phyloP scores from a whole-genome alignment of 2,329 filamentous ascomycete genomes.

The Xylogone sp. region DNA sequence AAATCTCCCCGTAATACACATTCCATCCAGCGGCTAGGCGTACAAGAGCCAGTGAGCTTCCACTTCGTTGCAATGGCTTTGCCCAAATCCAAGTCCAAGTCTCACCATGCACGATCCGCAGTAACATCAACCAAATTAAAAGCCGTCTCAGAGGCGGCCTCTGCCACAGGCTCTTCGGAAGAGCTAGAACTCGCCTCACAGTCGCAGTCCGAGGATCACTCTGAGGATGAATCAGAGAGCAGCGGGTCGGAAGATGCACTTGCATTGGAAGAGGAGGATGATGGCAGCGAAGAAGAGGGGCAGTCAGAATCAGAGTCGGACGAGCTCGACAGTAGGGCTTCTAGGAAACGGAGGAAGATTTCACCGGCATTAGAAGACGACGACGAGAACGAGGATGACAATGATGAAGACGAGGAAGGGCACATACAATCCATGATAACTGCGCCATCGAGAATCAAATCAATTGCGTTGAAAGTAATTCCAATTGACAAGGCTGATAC shows the following conservation, averaged over 20 bases:
- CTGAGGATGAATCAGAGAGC: background rate
- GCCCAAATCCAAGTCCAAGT: background rate
- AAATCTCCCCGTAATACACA: background rate
- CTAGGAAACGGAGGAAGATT: slow-evolving; percentile 27
- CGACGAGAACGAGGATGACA: slow-evolving; percentile 1
- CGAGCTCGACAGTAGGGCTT: slow-evolving; percentile 24
- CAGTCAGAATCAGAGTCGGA: slow-evolving; percentile 23
- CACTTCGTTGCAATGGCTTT: background rate
- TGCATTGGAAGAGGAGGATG: background rate
- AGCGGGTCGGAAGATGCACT: background rate
- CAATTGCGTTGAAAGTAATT: slow-evolving; percentile 8
- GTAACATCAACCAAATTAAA: background rate
- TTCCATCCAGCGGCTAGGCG: background rate
- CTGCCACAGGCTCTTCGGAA: background rate
- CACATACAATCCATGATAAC: slow-evolving; percentile 12
- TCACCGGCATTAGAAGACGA: slow-evolving; percentile 14
- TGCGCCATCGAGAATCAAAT: slow-evolving; percentile 26
- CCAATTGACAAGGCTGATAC: slow-evolving; percentile 1
- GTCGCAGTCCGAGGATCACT: background rate
- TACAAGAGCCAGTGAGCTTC: background rate
- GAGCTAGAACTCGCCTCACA: background rate
- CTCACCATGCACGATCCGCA: background rate
- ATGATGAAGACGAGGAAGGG: background rate
- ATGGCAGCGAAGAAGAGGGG: background rate
- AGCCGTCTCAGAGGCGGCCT: background rate